Conservation (phyloP, 345 rosid genomes). For the Passiflora organensis region DNA sequence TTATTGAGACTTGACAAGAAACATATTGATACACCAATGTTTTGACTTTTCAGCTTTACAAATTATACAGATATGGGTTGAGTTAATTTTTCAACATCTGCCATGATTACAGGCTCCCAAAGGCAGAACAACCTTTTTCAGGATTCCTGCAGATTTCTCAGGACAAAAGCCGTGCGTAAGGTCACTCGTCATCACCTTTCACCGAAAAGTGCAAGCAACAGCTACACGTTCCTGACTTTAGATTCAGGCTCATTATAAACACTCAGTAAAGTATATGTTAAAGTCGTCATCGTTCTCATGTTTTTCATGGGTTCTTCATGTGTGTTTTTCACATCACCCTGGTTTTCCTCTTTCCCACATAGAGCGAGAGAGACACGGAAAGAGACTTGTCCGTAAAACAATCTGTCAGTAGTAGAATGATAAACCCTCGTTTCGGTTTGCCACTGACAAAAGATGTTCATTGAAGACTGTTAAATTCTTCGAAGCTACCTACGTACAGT, state of each 20-base stretch:
- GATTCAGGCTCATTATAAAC: slow-evolving; percentile 25
- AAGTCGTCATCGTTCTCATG: slow-evolving; percentile 20
- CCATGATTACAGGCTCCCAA: slow-evolving; percentile 47
- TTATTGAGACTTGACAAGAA: slow-evolving; percentile 14
- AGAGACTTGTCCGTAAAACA: slow-evolving; percentile 7
- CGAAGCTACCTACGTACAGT: slow-evolving; percentile 13
- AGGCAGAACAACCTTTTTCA: slow-evolving; percentile 48
- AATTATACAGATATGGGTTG: slow-evolving; percentile 21
- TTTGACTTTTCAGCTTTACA: slow-evolving; percentile 29
- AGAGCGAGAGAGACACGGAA: not conserved
- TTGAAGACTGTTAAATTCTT: slow-evolving; percentile 21
- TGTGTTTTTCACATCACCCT: slow-evolving; percentile 30
- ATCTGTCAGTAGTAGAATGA: slow-evolving; percentile 18
- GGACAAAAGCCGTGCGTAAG: slow-evolving; percentile 20
- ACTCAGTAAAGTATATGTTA: slow-evolving; percentile 31
- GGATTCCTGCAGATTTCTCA: slow-evolving; percentile 43
- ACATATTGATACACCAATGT: slow-evolving; percentile 31
- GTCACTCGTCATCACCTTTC: slow-evolving; percentile 31
- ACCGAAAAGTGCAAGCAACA: slow-evolving; percentile 51
- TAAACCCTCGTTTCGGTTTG: slow-evolving; percentile 3
- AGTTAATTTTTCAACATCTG: slow-evolving; percentile 25
- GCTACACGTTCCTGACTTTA: slow-evolving; percentile 38
- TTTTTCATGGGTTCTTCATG: slow-evolving; percentile 30
- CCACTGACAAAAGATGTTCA: slow-evolving; percentile 5
- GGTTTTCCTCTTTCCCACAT: slow-evolving; percentile 10